Evolutionary conservation across 768 basidiomycete genomes (phyloP), one percentile per base, ranked within the genome.

Genomic region (Pilatotrama ljubarskyi): DNA sequence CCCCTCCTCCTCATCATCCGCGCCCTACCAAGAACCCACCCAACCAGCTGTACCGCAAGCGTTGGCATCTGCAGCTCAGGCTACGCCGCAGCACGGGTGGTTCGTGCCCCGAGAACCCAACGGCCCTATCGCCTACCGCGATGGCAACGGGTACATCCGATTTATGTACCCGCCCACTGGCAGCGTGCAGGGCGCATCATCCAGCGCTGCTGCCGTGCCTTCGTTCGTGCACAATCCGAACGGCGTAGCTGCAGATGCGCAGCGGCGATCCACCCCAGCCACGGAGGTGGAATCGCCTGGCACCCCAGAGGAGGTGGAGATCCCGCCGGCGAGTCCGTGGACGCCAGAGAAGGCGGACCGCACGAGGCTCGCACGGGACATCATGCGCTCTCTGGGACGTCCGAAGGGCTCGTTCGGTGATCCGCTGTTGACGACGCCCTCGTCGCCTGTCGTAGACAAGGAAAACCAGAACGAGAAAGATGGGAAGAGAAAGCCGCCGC

Each of bases 361-460:
- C 63, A 78, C 71, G 46, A 76, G 75, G 42, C 75, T 88, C 25
- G 86, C 86, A 2, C 78, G 74, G 43, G 84, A 86, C 68, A 74
- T 88, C 44, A 63, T 88, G 20, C 77, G 76, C 43, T 82, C 84
- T 7, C 75, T 88, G 3, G 79, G 80, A 17, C 61, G 61, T 44
- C 60, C 64, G 22, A 25, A 40, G 5, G 62, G 64, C 5, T 53
- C 59, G 29, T 37, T 49, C 29, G 42, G 58, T 3, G 52, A 49
- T 2, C 47, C 51, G 24, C 49, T 50, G 15, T 8, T 42, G n/a
- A 18, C 25, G 8, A 24, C 17, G 17, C 47, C 55, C 6, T 3
- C 56, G 18, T 14, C 61, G 5, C 29, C 52, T 2, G 24, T 37
- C 5, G 9, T 35, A 18, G 51, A 42, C 4, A 37, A 41, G 9